These are phyloP conservation scores for Globisporangium cystogenes DNA, from an alignment of 352 stramenopile species.

Conservation along the genomic window DNA sequence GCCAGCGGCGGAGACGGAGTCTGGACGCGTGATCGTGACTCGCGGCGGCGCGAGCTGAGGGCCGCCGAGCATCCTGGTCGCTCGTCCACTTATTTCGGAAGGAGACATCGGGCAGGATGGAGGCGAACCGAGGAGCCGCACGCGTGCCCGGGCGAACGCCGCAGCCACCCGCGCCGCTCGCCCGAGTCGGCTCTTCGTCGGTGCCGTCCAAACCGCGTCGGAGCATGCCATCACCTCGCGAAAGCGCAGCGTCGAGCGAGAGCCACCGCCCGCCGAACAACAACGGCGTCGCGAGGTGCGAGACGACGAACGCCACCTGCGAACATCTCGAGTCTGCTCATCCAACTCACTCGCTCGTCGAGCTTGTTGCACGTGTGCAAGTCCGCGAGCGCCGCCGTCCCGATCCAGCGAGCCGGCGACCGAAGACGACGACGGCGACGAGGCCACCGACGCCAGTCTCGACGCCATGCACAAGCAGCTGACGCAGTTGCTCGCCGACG, in stretches of 20 bases:
- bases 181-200: neutral
- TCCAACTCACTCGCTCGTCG: neutral
- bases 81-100: neutral
- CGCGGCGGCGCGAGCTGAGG: conserved; percentile 12
- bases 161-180: conserved; percentile 9
- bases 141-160: conserved; percentile 1
- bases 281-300: conserved; percentile 10
- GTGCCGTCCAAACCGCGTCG: neutral
- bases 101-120: conserved; percentile 15
- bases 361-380: conserved; percentile 1
- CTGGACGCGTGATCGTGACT: conserved; percentile 22
- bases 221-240: conserved; percentile 2
- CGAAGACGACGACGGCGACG: conserved; percentile 17
- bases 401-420: conserved; percentile 26
- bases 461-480: conserved; percentile 23
- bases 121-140: neutral
- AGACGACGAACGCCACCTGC: neutral
- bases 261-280: conserved; percentile 4
- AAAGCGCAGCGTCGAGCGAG: conserved; percentile 2
- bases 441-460: conserved; percentile 3
- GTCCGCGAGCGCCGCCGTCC: conserved; percentile 16
- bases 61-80: too few relatives aligned
- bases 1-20: neutral
- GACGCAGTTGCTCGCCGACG: conserved; percentile 28
- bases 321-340: neutral